Conservation (phyloP, 2,329 filamentous ascomycete species). For the Neoascochyta sp. region DNA sequence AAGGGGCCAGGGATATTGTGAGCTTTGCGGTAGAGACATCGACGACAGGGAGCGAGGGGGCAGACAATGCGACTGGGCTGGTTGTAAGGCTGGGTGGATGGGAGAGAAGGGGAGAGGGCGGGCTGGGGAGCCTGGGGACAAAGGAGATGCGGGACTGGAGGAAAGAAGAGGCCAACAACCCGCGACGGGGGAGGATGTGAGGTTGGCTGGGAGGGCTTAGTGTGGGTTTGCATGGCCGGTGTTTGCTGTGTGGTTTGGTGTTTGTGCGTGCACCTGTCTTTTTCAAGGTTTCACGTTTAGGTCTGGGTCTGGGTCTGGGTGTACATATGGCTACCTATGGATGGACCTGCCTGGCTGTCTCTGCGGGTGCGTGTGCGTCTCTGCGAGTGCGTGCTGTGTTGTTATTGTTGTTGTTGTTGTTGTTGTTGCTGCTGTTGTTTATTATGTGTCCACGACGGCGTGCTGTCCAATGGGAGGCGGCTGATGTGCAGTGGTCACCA, state of each 20-base stretch:
- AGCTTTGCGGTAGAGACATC: constrained; percentile 83
- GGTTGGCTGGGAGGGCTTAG: constrained; percentile 1
- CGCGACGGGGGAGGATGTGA: constrained; percentile 63
- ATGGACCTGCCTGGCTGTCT: too few species aligned
- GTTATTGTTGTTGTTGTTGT: too few species aligned
- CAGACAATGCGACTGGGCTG: constrained; percentile 62
- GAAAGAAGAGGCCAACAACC: constrained; percentile 75
- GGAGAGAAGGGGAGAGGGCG: constrained; percentile 74
- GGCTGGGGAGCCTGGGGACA: constrained; percentile 81
- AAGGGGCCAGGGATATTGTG: constrained; percentile 75
- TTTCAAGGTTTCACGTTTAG: too few species aligned
- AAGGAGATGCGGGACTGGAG: constrained; percentile 87
- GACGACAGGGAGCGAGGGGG: constrained; percentile 45
- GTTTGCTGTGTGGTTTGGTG: constrained; percentile 1
- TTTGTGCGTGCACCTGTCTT: constrained; percentile 6
- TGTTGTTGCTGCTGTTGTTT: too few species aligned
- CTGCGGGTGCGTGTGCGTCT: too few species aligned
- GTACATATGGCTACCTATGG: too few species aligned
- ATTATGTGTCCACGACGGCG: too few species aligned
- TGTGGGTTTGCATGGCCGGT: constrained; percentile 7
- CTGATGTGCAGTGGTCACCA: too few species aligned
- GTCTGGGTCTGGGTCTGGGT: too few species aligned
- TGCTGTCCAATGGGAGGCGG: too few species aligned
- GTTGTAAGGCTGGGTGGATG: constrained; percentile 62
- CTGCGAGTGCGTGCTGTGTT: too few species aligned